Percentiles rank a stretch among this genome's conserved stretches.
Evolutionary conservation across 2,329 filamentous ascomycete genomes (phyloP).

Genomic region (Nemania serpens): DNA sequence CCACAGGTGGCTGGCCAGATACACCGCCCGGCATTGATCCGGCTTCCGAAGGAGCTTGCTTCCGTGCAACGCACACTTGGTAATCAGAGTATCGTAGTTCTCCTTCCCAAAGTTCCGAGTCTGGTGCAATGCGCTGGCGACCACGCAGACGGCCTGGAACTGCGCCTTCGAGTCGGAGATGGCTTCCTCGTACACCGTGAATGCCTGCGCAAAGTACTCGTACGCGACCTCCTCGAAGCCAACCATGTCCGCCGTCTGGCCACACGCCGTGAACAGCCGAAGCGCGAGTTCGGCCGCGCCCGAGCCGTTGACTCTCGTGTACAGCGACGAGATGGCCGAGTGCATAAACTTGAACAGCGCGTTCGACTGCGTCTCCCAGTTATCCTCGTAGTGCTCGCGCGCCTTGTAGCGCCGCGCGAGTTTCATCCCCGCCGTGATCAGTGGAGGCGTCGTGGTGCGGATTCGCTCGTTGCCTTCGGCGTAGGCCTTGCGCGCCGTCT

Average conservation of each 20-base stretch:
- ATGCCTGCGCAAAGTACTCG: conserved; percentile 97
- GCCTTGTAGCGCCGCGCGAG: conserved; percentile 86
- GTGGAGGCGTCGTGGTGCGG: conserved; percentile 89
- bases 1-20: conserved; percentile 95
- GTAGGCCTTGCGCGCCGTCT: conserved; percentile 85
- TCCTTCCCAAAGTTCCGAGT: conserved; percentile 92
- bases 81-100: conserved; percentile 98
- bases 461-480: conserved; percentile 92
- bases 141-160: conserved; percentile 96
- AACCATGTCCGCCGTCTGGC: conserved; percentile 88
- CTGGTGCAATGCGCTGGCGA: conserved; percentile 86
- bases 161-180: conserved; percentile 95
- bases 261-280: conserved; percentile 87
- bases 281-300: conserved; percentile 86
- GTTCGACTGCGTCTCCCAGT: conserved; percentile 68
- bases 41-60: conserved; percentile 97
- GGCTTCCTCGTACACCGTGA: conserved; percentile 96
- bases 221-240: conserved; percentile 96
- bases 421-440: conserved; percentile 89
- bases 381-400: conserved; percentile 79
- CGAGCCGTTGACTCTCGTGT: conserved; percentile 77
- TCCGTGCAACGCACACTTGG: conserved; percentile 93
- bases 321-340: conserved; percentile 81
- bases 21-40: conserved; percentile 95
- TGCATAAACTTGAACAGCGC: conserved; percentile 96